Conservation (phyloP, 1,284 basidiomycete species). For the Tranzscheliella williamsii region DNA sequence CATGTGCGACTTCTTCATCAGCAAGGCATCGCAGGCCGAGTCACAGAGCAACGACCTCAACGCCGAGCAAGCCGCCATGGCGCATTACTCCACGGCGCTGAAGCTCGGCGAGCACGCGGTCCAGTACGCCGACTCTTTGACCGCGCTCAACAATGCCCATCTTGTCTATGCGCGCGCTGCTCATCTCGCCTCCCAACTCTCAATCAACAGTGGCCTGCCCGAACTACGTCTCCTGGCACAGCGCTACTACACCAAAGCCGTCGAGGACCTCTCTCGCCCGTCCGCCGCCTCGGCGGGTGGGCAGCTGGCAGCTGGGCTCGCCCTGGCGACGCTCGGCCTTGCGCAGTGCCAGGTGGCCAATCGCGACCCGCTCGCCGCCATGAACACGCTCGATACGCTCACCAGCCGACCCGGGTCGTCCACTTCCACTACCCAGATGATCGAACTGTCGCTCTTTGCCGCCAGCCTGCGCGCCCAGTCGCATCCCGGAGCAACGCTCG, state of each 20-base stretch:
- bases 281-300: constrained; percentile 7
- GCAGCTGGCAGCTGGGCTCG: constrained; percentile 37
- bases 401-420: constrained; percentile 26
- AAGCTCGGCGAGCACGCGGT: constrained; percentile 59
- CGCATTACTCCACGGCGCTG: constrained; percentile 47
- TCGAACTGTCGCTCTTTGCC: constrained; percentile 51
- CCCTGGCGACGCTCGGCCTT: constrained; percentile 53
- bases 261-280: constrained; percentile 41
- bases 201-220: constrained; percentile 35
- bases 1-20: constrained; percentile 50
- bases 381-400: constrained; percentile 50
- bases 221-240: constrained; percentile 46
- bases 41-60: constrained; percentile 11
- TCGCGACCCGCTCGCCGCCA: constrained; percentile 47
- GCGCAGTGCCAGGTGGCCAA: constrained; percentile 55
- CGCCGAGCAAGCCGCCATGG: constrained; percentile 25
- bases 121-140: constrained; percentile 55
- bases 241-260: constrained; percentile 46
- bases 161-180: constrained; percentile 53
- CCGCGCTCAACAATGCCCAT: constrained; percentile 47
- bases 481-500: constrained; percentile 44
- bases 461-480: constrained; percentile 47
- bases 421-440: constrained; percentile 25
- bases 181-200: constrained; percentile 48
- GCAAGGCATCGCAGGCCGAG: constrained; percentile 35